A percentile compares a stretch with the other conserved stretches of the same genome.
phyloP scores from a whole-genome alignment of 2,329 filamentous ascomycete species.

The Beauveria bassiana region DNA sequence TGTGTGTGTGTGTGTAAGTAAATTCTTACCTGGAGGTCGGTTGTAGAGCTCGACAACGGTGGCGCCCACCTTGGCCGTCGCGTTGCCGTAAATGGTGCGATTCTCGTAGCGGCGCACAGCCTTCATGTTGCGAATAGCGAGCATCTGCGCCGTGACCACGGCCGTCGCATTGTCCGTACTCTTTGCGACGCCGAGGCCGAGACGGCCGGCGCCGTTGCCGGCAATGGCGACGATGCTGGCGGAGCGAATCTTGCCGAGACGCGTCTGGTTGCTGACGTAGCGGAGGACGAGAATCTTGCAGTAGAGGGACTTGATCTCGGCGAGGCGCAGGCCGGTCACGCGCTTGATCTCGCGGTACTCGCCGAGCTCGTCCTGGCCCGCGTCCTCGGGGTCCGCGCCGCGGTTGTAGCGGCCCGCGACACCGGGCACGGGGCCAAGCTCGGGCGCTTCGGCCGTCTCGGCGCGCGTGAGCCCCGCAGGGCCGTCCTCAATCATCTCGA shows the following conservation, averaged over 20 bases:
- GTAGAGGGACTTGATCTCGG: conserved; percentile 46
- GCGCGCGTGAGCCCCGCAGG: conserved; percentile 26
- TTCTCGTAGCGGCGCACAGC: conserved; percentile 89
- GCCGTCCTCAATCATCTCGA: conserved; percentile 30
- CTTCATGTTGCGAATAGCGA: conserved; percentile 85
- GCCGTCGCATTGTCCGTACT: conserved; percentile 65
- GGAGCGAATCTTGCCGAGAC: conserved; percentile 85
- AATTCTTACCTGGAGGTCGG: conserved; percentile 71
- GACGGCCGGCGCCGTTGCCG: conserved; percentile 75
- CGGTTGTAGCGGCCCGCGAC: conserved; percentile 44
- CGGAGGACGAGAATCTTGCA: conserved; percentile 69
- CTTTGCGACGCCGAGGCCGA: conserved; percentile 89
- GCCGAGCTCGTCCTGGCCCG: conserved; percentile 42
- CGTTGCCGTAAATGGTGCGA: conserved; percentile 81
- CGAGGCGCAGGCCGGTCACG: conserved; percentile 45
- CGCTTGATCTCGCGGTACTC: conserved; percentile 45
- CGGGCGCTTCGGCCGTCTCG: conserved; percentile 39
- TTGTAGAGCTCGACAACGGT: conserved; percentile 74
- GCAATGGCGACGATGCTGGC: conserved; percentile 71
- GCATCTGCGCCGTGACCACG: conserved; percentile 62
- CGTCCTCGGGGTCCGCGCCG: conserved; percentile 41
- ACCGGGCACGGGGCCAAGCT: conserved; percentile 45
- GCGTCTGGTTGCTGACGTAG: conserved; percentile 82
- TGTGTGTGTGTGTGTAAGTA: no score
- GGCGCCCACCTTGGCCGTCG: conserved; percentile 79